Evolutionary conservation across 2,329 filamentous ascomycete genomes (phyloP), one percentile per base, ranked within the genome.

Genomic region (Stachybotrys chlorohalonatus): DNA sequence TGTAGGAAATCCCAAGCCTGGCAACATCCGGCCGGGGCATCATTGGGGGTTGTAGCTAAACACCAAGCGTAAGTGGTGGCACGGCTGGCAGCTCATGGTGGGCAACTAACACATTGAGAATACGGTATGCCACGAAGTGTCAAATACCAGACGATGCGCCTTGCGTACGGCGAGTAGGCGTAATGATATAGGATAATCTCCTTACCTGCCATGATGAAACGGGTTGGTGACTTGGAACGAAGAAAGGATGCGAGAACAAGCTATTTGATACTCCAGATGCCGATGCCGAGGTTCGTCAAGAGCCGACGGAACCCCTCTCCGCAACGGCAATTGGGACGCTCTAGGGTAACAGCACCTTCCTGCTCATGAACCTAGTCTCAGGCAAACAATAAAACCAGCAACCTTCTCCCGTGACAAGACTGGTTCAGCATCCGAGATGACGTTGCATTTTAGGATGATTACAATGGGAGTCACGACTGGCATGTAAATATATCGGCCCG

Each of bases 1-100:
- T 80, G 69, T 91, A 86, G 7, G 74, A 71, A 54, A 89, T 75
- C 31, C 83, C 84, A 13, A 90, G 75, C 1, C 73, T 71, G 16
- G 72, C 68, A 13, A 89, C 64, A 64, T 88, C 84, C 1, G 85
- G 84, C 31, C 86, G 82, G 7, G 87, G 87, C 64, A 89, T 73
- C 39, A 80, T 76, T 3, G 75, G 71, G 0, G 86, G 84, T 82
- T 90, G 86, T 52, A 83, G 68, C 84, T 86, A 2, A 50, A 3
- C 8, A 7, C 0, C 45, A 2, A 53, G 42, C 15, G 31, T 49
- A n/a, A 11, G 8, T 2, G 30, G n/a, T 47, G 6, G 6, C 3
- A 7, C 32, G 17, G 7, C 6, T 36, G 7, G 11, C 49, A 51
- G 47, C 24, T 31, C 16, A n/a, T 11, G 11, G 15, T 16, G 15